Conservation (phyloP, 176 grass and related monocot species). For the Juncus inflexus region DNA sequence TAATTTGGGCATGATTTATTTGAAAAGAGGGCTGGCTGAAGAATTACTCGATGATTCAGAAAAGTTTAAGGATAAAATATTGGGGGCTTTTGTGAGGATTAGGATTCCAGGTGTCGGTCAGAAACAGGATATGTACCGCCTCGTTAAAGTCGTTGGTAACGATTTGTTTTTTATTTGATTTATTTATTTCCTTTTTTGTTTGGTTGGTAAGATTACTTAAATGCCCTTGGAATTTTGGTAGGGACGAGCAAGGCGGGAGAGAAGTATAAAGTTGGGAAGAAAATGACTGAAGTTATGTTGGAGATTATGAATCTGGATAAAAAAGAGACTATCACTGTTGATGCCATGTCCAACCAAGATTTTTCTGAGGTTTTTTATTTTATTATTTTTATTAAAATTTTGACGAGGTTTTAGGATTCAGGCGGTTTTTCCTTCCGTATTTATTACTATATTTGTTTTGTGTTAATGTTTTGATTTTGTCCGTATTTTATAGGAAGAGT, state of each 20-base stretch:
- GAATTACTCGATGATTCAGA: conserved; percentile 70
- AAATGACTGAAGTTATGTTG: conserved; percentile 76
- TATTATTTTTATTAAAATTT: conserved; percentile 6
- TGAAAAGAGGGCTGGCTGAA: conserved; percentile 73
- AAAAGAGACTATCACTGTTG: conserved; percentile 74
- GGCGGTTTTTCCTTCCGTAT: not conserved
- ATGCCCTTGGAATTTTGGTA: conserved; percentile 21
- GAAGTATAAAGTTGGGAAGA: conserved; percentile 83
- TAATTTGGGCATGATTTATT: conserved; percentile 91
- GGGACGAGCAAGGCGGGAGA: conserved; percentile 71
- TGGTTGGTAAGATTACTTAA: not conserved
- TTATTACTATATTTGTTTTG: conserved; percentile 18
- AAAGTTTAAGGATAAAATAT: conserved; percentile 66
- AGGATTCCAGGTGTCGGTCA: conserved; percentile 65
- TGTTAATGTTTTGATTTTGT: conserved; percentile 33
- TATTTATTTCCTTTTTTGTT: not conserved
- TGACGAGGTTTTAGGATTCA: not conserved
- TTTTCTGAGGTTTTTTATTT: conserved; percentile 73
- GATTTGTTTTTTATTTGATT: not conserved
- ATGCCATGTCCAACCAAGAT: conserved; percentile 95
- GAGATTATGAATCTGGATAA: conserved; percentile 97
- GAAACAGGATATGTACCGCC: conserved; percentile 95
- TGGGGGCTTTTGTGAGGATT: conserved; percentile 94
- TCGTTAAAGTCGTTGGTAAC: conserved; percentile 95
- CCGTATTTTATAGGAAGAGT: conserved; percentile 71